phyloP scores from a whole-genome alignment of 2,329 filamentous ascomycete genomes.

The Aspergillus fumigatiaffinis region DNA sequence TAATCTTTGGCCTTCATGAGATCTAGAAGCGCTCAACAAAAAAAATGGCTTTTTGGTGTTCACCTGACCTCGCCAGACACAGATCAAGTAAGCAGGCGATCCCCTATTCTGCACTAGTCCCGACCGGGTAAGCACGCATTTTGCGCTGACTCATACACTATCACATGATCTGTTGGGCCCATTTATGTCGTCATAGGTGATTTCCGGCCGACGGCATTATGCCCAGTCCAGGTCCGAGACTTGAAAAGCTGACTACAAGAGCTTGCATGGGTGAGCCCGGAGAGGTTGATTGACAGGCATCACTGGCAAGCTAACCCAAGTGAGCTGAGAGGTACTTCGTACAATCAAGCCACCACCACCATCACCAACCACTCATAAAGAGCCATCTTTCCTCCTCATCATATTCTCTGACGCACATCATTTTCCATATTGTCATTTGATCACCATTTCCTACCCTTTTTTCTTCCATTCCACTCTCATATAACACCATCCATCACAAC shows the following conservation, averaged over 20 bases:
- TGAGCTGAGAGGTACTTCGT: not conserved
- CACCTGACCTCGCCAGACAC: not conserved
- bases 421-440: too few relatives aligned
- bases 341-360: not conserved
- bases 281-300: not conserved
- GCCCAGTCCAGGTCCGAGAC: not conserved
- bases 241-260: not conserved
- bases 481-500: slow-evolving; percentile 20
- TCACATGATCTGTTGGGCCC: slow-evolving; percentile 6
- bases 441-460: not conserved
- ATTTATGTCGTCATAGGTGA: slow-evolving; percentile 10
- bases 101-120: not conserved
- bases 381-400: not conserved
- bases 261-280: not conserved
- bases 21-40: not conserved
- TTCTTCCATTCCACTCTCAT: not conserved
- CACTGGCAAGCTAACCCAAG: not conserved
- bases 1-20: not conserved
- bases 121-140: not conserved
- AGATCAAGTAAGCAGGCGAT: slow-evolving; percentile 9
- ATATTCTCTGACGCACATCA: not conserved
- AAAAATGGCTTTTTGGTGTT: not conserved
- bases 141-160: slow-evolving; percentile 6
- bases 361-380: not conserved
- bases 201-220: not conserved